These are phyloP conservation scores for Parasitella parasitica DNA, from an alignment of 371 early-diverging fungal genomes.

Conservation along the genomic window DNA sequence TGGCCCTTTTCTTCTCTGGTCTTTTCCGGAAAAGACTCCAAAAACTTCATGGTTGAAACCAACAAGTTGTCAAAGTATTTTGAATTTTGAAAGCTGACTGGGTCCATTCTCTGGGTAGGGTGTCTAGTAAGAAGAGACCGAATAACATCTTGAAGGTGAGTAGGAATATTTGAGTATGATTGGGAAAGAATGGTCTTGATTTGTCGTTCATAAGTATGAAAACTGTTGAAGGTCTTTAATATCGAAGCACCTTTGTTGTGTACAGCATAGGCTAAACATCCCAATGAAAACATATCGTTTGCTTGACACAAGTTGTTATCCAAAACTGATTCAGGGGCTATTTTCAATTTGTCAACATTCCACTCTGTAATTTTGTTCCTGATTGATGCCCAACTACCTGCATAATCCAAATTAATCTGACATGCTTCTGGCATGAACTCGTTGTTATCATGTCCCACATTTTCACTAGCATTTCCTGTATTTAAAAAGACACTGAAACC, in stretches of 20 bases:
- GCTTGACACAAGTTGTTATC: constrained; percentile 54
- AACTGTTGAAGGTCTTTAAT: constrained; percentile 63
- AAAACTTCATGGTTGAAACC: constrained; percentile 76
- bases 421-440: constrained; percentile 66
- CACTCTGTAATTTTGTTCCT: neutral
- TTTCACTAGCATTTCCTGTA: constrained; percentile 30
- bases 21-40: constrained; percentile 81
- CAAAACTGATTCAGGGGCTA: constrained; percentile 79
- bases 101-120: constrained; percentile 61
- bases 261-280: constrained; percentile 76
- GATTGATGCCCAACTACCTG: constrained; percentile 46
- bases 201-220: constrained; percentile 65
- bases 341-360: neutral
- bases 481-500: constrained; percentile 68
- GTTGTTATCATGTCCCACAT: constrained; percentile 47
- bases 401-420: constrained; percentile 72
- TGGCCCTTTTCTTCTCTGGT: constrained; percentile 75
- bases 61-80: constrained; percentile 80
- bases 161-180: constrained; percentile 53
- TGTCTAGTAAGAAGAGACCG: constrained; percentile 53
- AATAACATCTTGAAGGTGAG: constrained; percentile 56
- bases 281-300: constrained; percentile 83
- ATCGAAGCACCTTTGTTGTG: constrained; percentile 73
- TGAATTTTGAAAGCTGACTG: constrained; percentile 63
- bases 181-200: constrained; percentile 49